phyloP scores from a whole-genome alignment of 1,139 yeast species.

The Sugiyamaella sp. region DNA sequence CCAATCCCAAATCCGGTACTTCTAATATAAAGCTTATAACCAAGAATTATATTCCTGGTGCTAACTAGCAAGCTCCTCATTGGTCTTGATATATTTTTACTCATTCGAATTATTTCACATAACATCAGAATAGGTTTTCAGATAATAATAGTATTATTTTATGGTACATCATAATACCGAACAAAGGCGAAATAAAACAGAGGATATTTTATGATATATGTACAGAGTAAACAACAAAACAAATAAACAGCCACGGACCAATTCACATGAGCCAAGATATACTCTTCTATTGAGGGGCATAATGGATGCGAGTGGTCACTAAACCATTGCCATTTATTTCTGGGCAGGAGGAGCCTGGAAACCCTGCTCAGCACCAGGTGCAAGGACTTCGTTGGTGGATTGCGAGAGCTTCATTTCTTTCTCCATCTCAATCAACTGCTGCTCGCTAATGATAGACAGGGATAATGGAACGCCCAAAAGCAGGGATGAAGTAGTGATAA shows the following conservation, averaged over 20 bases:
- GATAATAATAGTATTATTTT: background rate
- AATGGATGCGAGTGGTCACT: no score
- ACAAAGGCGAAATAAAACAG: background rate
- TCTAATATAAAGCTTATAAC: slow-evolving; percentile 40
- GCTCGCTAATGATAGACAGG: slow-evolving; percentile 86
- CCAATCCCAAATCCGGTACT: slow-evolving; percentile 34
- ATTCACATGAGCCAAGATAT: no score
- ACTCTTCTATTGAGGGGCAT: no score
- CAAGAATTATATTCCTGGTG: slow-evolving; percentile 34
- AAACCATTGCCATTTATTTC: slow-evolving; percentile 11
- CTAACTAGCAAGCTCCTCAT: slow-evolving; percentile 4
- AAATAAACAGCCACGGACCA: background rate
- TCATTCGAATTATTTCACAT: slow-evolving; percentile 5
- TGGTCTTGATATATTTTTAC: background rate
- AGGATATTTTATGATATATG: slow-evolving; percentile 2
- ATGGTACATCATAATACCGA: background rate
- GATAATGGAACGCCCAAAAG: slow-evolving; percentile 93
- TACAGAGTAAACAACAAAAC: slow-evolving; percentile 4
- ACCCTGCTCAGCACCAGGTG: slow-evolving; percentile 70
- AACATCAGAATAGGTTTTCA: background rate
- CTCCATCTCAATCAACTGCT: slow-evolving; percentile 92
- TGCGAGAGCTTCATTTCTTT: slow-evolving; percentile 87
- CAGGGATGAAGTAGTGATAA: slow-evolving; percentile 77
- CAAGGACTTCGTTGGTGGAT: slow-evolving; percentile 80
- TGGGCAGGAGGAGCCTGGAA: slow-evolving; percentile 44